Conservation (phyloP, 176 grass and related monocot species). For the Dendrocalamus sinicus region DNA sequence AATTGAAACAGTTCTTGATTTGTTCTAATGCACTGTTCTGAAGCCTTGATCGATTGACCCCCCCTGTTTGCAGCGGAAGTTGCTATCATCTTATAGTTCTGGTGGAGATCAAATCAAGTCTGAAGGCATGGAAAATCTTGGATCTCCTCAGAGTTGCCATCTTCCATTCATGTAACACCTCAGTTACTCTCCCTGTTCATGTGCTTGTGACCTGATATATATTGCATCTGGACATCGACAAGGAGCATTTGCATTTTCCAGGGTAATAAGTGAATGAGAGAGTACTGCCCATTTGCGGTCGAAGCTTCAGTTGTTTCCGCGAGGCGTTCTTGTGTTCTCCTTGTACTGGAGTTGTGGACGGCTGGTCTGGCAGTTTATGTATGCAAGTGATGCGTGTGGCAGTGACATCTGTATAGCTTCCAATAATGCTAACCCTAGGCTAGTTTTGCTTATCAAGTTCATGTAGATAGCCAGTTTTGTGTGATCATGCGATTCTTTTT, state of each 20-base stretch:
- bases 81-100: conserved; percentile 58
- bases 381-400: conserved; percentile 23
- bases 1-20: background rate
- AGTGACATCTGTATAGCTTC: conserved; percentile 49
- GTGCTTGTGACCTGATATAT: background rate
- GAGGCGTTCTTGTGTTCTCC: conserved; percentile 36
- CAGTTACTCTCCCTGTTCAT: background rate
- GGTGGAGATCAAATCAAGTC: conserved; percentile 49
- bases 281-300: background rate
- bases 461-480: conserved; percentile 61
- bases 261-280: conserved; percentile 61
- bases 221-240: conserved; percentile 7
- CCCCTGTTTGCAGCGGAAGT: conserved; percentile 54
- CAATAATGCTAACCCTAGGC: conserved; percentile 55
- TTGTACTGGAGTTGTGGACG: conserved; percentile 24
- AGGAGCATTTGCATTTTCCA: conserved; percentile 27
- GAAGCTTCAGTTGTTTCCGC: conserved; percentile 47
- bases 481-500: conserved; percentile 54
- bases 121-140: conserved; percentile 53
- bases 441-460: conserved; percentile 45
- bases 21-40: conserved; percentile 9
- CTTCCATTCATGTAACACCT: conserved; percentile 59
- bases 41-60: background rate
- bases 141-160: conserved; percentile 58
- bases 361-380: conserved; percentile 29